Evolutionary conservation across 257 asterid species (phyloP).

Genomic region (Jacaranda mimosifolia): DNA sequence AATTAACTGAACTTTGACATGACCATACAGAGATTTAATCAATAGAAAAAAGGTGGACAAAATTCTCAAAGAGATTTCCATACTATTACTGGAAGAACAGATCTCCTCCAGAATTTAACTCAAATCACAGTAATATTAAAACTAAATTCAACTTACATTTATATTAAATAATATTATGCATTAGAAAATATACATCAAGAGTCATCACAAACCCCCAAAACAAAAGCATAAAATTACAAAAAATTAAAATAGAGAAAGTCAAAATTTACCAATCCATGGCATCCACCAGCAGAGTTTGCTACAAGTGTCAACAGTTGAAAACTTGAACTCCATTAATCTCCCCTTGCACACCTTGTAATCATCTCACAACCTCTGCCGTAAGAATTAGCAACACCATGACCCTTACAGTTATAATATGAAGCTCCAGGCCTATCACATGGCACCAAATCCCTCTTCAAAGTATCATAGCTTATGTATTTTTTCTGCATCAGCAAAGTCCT

Average conservation of each 20-base stretch:
- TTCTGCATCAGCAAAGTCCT: constrained; percentile 64
- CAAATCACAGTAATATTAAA: background rate
- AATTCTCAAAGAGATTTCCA: constrained; percentile 10
- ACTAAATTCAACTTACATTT: constrained; percentile 21
- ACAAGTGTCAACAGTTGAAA: constrained; percentile 7
- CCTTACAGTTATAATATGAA: constrained; percentile 74
- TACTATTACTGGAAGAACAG: background rate
- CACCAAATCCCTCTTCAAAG: constrained; percentile 76
- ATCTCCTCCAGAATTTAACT: background rate
- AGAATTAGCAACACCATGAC: constrained; percentile 64
- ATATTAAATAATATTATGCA: constrained; percentile 28
- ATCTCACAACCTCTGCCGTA: constrained; percentile 82
- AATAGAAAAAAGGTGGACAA: background rate
- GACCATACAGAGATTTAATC: background rate
- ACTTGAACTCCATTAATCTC: constrained; percentile 36
- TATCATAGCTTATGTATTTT: constrained; percentile 74
- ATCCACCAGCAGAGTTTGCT: background rate
- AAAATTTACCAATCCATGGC: constrained; percentile 22
- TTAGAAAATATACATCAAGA: constrained; percentile 12
- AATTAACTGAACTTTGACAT: background rate
- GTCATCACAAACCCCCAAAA: constrained; percentile 13
- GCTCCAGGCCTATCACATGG: constrained; percentile 88
- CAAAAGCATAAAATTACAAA: background rate
- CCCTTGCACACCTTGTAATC: constrained; percentile 88
- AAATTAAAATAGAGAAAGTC: background rate